A percentile compares a stretch with the other conserved stretches of the same genome.
Evolutionary conservation across 2,329 filamentous ascomycete genomes (phyloP).

Genomic region (Elsinoe necatrix): DNA sequence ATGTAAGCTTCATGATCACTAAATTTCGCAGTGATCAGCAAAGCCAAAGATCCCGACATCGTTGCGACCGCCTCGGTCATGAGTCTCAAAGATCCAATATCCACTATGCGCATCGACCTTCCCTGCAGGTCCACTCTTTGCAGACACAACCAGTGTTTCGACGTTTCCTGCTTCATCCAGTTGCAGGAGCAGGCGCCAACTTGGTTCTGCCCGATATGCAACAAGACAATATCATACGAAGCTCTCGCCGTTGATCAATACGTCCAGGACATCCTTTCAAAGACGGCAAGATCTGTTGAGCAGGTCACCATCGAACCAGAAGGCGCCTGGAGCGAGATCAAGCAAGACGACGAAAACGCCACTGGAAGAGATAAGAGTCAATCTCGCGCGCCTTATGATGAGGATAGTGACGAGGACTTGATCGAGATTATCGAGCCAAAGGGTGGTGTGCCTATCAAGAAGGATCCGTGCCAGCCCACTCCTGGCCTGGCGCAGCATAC

Average conservation of each 20-base stretch:
- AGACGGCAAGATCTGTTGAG: constrained; percentile 62
- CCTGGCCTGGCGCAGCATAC: constrained; percentile 34
- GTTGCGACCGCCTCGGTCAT: constrained; percentile 80
- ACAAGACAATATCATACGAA: constrained; percentile 71
- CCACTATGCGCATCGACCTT: constrained; percentile 68
- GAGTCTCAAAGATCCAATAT: constrained; percentile 86
- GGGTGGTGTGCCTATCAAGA: constrained; percentile 33
- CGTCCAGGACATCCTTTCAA: constrained; percentile 74
- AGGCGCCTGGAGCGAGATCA: constrained; percentile 60
- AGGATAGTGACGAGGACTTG: constrained; percentile 38
- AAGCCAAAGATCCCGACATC: constrained; percentile 80
- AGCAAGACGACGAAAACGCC: constrained; percentile 34
- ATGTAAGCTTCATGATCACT: background rate
- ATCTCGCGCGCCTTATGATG: constrained; percentile 28
- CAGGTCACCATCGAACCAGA: constrained; percentile 86
- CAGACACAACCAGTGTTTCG: constrained; percentile 89
- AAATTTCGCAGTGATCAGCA: constrained; percentile 57
- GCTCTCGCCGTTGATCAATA: constrained; percentile 83
- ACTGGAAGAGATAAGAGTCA: constrained; percentile 30
- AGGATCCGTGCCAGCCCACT: constrained; percentile 28
- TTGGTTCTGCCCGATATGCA: constrained; percentile 94
- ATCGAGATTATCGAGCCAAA: constrained; percentile 36
- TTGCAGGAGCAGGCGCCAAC: constrained; percentile 93
- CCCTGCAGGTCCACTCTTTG: constrained; percentile 75
- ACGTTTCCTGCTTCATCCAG: constrained; percentile 83